These are phyloP conservation scores for Astrothelium subdiscretum DNA, from an alignment of 495 filamentous ascomycete species.

Conservation along the genomic window DNA sequence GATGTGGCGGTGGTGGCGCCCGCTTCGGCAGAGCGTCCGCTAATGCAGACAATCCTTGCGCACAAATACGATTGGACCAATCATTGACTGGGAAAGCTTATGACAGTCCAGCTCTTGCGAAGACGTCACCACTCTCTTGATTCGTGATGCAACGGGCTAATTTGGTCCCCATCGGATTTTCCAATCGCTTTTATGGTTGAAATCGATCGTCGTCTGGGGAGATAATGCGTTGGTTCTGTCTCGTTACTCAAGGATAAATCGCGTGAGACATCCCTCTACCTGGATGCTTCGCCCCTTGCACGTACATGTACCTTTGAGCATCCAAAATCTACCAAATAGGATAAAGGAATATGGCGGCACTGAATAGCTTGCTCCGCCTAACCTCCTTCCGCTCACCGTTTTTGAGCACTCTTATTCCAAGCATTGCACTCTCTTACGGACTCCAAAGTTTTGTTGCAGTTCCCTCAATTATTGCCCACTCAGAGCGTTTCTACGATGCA, in stretches of 20 bases:
- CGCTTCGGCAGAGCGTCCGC: background rate
- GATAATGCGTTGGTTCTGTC: background rate
- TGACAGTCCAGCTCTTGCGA: background rate
- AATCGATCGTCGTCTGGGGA: background rate
- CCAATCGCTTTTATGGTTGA: background rate
- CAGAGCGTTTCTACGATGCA: conserved; percentile 54
- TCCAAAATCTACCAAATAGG: too few species aligned
- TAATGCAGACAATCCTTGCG: background rate
- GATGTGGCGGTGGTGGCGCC: background rate
- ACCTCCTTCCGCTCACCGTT: conserved; percentile 49
- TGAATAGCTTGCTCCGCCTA: conserved; percentile 39
- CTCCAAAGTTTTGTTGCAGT: conserved; percentile 45
- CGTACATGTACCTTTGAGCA: too few species aligned
- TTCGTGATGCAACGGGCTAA: background rate
- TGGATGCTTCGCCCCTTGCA: too few species aligned
- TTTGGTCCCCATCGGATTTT: background rate
- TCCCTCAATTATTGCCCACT: conserved; percentile 44
- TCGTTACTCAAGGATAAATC: too few species aligned
- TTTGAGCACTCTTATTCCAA: conserved; percentile 47
- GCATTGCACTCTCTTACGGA: conserved; percentile 43
- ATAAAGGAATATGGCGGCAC: conserved; percentile 1
- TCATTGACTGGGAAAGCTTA: background rate
- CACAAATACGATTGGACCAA: background rate
- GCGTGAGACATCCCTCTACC: too few species aligned
- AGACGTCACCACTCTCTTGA: background rate